Percentiles rank a stretch among this genome's conserved stretches.
Conservation (phyloP, 306 rosid species). For the Cucumis sativus region Cucumber_9930_V3 NC_026659.2:24088001-24088500, state of each 20-base stretch:
- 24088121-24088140: not conserved
- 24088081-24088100: not conserved
- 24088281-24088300: not conserved
- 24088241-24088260: not conserved
- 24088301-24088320: constrained; percentile 10
- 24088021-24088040: not conserved
- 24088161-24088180: constrained; percentile 5
- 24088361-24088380: not conserved
- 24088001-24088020: not conserved
- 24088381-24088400: constrained; percentile 6
- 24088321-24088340: constrained; percentile 3
- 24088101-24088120: not conserved
- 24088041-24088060: not conserved
- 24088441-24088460: not conserved
- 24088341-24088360: not conserved
- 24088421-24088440: not conserved
- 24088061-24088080: not conserved
- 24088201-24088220: not conserved
- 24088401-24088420: not conserved
- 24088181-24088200: not conserved
- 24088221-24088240: not conserved
- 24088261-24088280: not conserved
- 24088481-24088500: not conserved
- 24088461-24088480: not conserved
- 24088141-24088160: not conserved